These are phyloP conservation scores for Ogataea salicorniae DNA, from an alignment of 805 yeast genomes.

Conservation along the genomic window DNA sequence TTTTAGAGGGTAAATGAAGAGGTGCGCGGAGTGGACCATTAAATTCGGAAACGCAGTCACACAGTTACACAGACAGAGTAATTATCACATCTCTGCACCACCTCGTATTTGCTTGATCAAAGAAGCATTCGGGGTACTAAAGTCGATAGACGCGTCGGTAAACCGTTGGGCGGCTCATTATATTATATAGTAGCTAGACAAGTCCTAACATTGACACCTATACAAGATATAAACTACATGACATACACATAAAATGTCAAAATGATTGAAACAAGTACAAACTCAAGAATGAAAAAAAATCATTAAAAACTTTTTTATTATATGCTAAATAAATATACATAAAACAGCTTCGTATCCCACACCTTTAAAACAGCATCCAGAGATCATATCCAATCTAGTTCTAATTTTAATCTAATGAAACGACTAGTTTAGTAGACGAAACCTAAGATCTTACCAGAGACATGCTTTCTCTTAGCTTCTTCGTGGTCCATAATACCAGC, in stretches of 20 bases:
- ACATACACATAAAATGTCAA: neutral
- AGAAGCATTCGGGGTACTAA: no score
- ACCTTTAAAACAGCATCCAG: neutral
- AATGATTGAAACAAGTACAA: neutral
- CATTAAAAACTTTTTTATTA: neutral
- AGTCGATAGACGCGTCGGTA: neutral
- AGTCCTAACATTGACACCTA: no score
- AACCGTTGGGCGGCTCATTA: no score
- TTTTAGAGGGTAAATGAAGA: neutral
- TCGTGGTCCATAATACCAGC: slow-evolving; percentile 99
- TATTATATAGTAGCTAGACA: no score
- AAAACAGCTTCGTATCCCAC: slow-evolving; percentile 1
- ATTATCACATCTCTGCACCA: neutral
- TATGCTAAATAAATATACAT: slow-evolving; percentile 3
- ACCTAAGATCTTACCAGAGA: slow-evolving; percentile 97
- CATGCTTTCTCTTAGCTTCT: slow-evolving; percentile 99
- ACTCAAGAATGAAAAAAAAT: slow-evolving; percentile 1
- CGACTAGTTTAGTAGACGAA: slow-evolving; percentile 71
- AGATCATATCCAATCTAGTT: neutral
- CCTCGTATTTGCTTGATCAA: neutral
- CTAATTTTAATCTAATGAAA: neutral
- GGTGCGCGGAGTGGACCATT: neutral
- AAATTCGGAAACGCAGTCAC: slow-evolving; percentile 1
- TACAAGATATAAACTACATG: neutral
- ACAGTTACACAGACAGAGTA: neutral